A percentile compares a stretch with the other conserved stretches of the same genome.
Evolutionary conservation across 306 rosid genomes (phyloP).

Genomic region (Canavalia gladiata): DNA sequence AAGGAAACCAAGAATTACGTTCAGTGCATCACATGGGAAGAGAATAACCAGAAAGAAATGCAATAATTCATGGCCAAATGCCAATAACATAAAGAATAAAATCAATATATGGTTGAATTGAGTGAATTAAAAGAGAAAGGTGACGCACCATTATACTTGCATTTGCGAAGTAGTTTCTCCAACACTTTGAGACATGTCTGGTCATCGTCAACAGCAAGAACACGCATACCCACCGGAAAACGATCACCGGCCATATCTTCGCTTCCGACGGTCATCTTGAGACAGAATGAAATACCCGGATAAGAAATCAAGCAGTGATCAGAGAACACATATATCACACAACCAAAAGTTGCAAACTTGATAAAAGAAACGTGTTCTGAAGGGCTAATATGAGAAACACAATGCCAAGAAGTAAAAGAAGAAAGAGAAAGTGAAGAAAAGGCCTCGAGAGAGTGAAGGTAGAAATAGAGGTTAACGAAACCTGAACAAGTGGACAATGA

Average conservation of each 20-base stretch:
- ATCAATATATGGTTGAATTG: not conserved
- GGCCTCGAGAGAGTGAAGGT: not conserved
- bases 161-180: constrained; percentile 74
- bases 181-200: constrained; percentile 72
- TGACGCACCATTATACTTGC: constrained; percentile 82
- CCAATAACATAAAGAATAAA: not conserved
- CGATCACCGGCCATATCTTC: constrained; percentile 45
- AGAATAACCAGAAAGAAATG: not conserved
- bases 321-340: constrained; percentile 31
- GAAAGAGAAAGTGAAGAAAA: not conserved
- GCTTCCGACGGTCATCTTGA: constrained; percentile 55
- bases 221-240: constrained; percentile 91
- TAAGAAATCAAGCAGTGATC: constrained; percentile 32
- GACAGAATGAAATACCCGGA: constrained; percentile 32
- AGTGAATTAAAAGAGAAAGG: constrained; percentile 7
- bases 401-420: not conserved
- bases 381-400: not conserved
- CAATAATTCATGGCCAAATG: not conserved
- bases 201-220: constrained; percentile 88
- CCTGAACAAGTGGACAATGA: not conserved
- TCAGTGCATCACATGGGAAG: not conserved
- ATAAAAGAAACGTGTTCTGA: not conserved
- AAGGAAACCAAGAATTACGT: not conserved
- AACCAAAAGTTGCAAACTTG: constrained; percentile 43
- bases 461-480: not conserved